A percentile compares a stretch with the other conserved stretches of the same genome.
These are phyloP conservation scores for Diplocarpon mali DNA, from an alignment of 2,329 filamentous ascomycete genomes.

Conservation along the genomic window DNA sequence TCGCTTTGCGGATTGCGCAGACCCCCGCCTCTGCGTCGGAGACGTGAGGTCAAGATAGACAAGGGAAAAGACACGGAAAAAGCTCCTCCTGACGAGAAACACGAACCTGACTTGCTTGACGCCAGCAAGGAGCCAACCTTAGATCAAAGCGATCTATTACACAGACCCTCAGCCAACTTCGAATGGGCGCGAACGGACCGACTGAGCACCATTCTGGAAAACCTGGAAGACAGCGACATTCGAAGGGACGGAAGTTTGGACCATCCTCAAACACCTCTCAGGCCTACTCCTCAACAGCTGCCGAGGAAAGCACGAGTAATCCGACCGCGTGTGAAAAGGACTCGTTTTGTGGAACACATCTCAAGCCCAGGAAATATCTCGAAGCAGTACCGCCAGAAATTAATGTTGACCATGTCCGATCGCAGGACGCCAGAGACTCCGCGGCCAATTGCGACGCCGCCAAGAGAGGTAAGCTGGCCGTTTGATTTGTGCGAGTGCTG, in stretches of 20 bases:
- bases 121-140: constrained; percentile 1
- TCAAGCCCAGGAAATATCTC: constrained; percentile 4
- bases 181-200: constrained; percentile 20
- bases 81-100: neutral
- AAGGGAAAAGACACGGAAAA: constrained; percentile 7
- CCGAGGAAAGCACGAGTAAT: neutral
- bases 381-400: constrained; percentile 1
- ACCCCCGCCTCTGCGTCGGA: constrained; percentile 4
- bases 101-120: constrained; percentile 4
- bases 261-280: neutral
- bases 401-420: constrained; percentile 1
- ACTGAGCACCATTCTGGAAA: constrained; percentile 19
- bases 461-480: constrained; percentile 14
- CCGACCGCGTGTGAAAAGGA: constrained; percentile 5
- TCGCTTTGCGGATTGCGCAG: constrained; percentile 7
- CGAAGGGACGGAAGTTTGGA: constrained; percentile 1
- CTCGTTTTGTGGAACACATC: constrained; percentile 8
- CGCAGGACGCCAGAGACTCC: constrained; percentile 6
- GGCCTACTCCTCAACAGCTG: constrained; percentile 1
- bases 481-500: neutral
- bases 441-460: constrained; percentile 13
- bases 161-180: constrained; percentile 1
- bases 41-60: constrained; percentile 2
- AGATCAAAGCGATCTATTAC: constrained; percentile 1
- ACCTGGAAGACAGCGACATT: constrained; percentile 11